Percentiles rank a stretch among this genome's conserved stretches.
These are phyloP conservation scores for Soucietia sequanensis DNA, from an alignment of 805 yeast genomes.

Conservation along the genomic window DNA sequence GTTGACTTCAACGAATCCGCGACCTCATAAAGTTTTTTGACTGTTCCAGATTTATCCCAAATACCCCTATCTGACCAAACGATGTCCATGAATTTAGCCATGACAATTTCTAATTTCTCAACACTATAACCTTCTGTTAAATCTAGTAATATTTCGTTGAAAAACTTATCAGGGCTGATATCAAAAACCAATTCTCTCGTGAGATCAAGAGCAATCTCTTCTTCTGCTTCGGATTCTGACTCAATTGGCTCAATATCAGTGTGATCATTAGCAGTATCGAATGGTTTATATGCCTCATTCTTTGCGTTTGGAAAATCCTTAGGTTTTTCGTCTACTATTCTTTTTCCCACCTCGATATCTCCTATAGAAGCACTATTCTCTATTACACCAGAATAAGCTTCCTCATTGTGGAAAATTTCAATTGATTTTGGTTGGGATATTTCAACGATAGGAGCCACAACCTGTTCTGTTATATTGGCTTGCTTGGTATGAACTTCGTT, in stretches of 20 bases:
- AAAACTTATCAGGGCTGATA: constrained; percentile 17
- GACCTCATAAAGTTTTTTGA: constrained; percentile 27
- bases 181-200: constrained; percentile 49
- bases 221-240: constrained; percentile 37
- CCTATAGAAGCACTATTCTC: too few relatives aligned
- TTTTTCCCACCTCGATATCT: too few relatives aligned
- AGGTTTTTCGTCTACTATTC: too few relatives aligned
- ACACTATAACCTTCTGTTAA: constrained; percentile 34
- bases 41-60: constrained; percentile 43
- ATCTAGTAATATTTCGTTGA: constrained; percentile 23
- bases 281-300: too few relatives aligned
- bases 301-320: too few relatives aligned
- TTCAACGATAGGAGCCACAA: constrained; percentile 3
- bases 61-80: constrained; percentile 65
- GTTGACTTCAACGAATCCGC: constrained; percentile 11
- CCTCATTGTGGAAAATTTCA: too few relatives aligned
- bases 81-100: constrained; percentile 67
- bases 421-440: too few relatives aligned
- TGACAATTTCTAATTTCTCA: constrained; percentile 40
- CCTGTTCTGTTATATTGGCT: constrained; percentile 2
- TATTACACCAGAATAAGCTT: too few relatives aligned
- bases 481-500: neutral
- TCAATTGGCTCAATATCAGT: constrained; percentile 4
- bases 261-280: too few relatives aligned
- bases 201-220: constrained; percentile 41